Base-by-base conservation (phyloP, 352 stramenopile species). In the Bremia lactucae region DNA sequence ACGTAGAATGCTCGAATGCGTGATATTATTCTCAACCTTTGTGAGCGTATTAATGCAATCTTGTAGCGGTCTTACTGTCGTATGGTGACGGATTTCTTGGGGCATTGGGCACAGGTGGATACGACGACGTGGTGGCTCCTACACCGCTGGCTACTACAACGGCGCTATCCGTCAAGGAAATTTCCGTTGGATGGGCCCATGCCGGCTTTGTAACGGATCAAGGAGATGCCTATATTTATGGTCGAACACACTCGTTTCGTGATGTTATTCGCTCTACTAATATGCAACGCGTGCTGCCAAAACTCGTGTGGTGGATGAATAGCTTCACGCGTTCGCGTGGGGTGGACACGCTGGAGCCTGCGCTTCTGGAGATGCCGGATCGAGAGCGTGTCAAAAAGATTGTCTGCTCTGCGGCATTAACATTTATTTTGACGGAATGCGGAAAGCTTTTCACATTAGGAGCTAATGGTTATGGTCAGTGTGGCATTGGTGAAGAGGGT, bases 211-310 rank as follows among this genome's bases (percentile, higher is more conserved):
- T 89, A 21, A 84, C 78, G 26, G 46, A 68, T 10, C 55, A 81
- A 6, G 79, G 76, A 31, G 57, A 81, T 20, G 79, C 73, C 22
- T 89, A 73, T 39, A 62, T 84, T 31, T 92, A 72, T 42, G 79
- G 79, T 22, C 79, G 76, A 33, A 84, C 79, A 23, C 72, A 87
- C 47, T 88, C 78, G 41, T 92, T 92, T 45, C 70, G 72, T 21
- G 78, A 89, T 36, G 79, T 92, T 25, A 87, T 92, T 45, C 72
- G 79, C 6, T 62, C 74, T 15, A 92, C 76, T 35, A 89, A 89
- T 54, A 88, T 92, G 55, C 69, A 88, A 45, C 79, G 79, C 19
- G 52, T 89, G 24, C 62, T 77, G 34, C 79, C 79, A 41, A 76
- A 67, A 52, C 55, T 92, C 36, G 59, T 89, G 23, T 51, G 49